Evolutionary conservation across 768 basidiomycete genomes (phyloP), one percentile per base, ranked within the genome.

Genomic region (Suillus subluteus): DNA sequence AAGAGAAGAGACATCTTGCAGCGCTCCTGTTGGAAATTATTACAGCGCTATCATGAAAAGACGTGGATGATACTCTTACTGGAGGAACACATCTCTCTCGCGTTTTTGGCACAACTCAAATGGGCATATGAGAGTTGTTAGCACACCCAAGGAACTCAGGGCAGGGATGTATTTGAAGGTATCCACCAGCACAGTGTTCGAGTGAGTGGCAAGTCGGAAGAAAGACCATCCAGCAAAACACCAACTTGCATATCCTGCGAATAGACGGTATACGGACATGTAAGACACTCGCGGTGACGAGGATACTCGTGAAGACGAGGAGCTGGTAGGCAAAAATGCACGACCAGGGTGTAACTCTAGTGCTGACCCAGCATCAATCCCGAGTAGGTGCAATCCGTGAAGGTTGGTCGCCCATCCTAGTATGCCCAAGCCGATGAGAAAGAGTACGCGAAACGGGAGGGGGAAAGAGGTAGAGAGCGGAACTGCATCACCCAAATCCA

Each of bases 321-420:
- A 74, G 41, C 67, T 66, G 30, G 71, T 70, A 56, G 74, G 74
- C 18, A 77, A 69, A 50, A 58, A 37, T 21, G 37, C 26, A 26
- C 26, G 65, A 43, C 35, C 50, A 30, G 69, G 18, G 21, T 75
- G 70, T 32, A 95, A 80, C 73, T 93, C 92, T 74, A 99, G 83
- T 5, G 88, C 88, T 68, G 82, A 77, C 16, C 86, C 81, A 0
- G 87, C 88, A 76, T 99, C 95, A 48, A 99, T 79, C 26, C 91
- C 90, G 18, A 91, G 81, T 13, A 83, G 70, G 69, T 90, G 82
- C 56, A 99, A 87, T 59, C 92, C 87, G 77, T 99, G 96, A 8
- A 99, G 79, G 78, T 99, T 99, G 41, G 90, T 88, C 0, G 95
- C 95, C 96, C 97, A 99, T 68, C 90, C 90, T 5, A 97, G 80